These are phyloP conservation scores for Phytophthora hibernalis DNA, from an alignment of 352 stramenopile genomes.

Conservation along the genomic window DNA sequence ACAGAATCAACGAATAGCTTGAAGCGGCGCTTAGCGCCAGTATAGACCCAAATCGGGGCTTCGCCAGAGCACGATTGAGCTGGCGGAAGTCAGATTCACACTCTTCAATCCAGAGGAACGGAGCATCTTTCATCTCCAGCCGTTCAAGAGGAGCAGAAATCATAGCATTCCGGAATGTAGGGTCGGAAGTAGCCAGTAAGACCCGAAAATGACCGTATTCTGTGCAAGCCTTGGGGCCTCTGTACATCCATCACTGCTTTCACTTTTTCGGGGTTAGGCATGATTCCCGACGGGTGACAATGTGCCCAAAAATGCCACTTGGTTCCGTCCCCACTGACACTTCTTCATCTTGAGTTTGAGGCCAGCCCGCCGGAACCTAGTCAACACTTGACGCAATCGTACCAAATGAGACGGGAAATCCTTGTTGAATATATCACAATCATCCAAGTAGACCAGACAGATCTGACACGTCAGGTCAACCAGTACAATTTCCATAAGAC, in stretches of 20 bases:
- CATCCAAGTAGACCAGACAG: slow-evolving; percentile 3
- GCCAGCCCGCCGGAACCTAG: not conserved
- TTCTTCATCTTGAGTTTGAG: slow-evolving; percentile 21
- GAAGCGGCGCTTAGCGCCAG: no score
- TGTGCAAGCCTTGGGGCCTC: no score
- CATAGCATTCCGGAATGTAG: slow-evolving; percentile 9
- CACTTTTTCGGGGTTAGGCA: no score
- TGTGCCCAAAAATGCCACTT: no score
- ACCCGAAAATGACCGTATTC: no score
- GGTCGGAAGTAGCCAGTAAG: slow-evolving; percentile 5
- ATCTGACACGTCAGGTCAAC: slow-evolving; percentile 8
- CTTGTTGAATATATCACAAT: slow-evolving; percentile 6
- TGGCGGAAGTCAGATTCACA: slow-evolving; percentile 10
- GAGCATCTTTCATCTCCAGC: slow-evolving; percentile 6
- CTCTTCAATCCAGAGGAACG: slow-evolving; percentile 3
- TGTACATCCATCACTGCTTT: no score
- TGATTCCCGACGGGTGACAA: no score
- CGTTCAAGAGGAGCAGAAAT: slow-evolving; percentile 7
- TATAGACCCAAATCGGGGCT: no score
- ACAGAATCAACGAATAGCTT: slow-evolving; percentile 4
- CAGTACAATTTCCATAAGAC: not conserved
- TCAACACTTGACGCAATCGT: not conserved
- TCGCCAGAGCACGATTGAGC: no score
- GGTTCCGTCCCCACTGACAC: slow-evolving; percentile 8
- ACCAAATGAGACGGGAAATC: slow-evolving; percentile 5